Base-by-base conservation (phyloP, 2,329 filamentous ascomycete species). In the Myriosclerotinia scirpicola region DNA sequence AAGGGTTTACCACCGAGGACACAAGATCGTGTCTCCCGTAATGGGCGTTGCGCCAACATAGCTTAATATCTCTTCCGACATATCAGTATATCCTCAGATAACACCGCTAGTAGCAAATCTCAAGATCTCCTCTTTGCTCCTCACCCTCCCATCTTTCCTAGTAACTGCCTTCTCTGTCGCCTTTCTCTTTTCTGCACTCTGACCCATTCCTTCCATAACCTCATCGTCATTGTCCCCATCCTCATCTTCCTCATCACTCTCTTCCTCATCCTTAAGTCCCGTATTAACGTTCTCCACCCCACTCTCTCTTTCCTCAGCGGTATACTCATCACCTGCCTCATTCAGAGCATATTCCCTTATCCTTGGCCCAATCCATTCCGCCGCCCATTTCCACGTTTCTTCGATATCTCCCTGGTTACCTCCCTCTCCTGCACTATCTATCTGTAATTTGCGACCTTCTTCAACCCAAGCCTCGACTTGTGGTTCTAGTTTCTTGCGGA, bases 401-500 rank as follows among this genome's bases (percentile, higher is more conserved):
- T 83, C 80, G 50, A 88, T 77, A 62, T 88, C 82, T 1, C 80
- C 72, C 68, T 82, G 78, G 8, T 76, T 79, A 48, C 63, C 70
- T 22, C 69, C 71, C 65, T 62, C 67, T 62, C 68, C 67, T 44
- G 58, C 65, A 59, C 62, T 69, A 48, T 73, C 71, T 66, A 61
- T 70, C 46, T 69, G 72, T 38, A 80, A 80, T 67, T 81, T 81
- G 46, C 85, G 84, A 1, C 87, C 89, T 62, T 87, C 80, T 30
- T 87, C 84, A 36, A 94, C 87, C 79, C 89, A 88, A 66, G 88
- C 86, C 75, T 93, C 90, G 22, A 93, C 87, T 34, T 86, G 83
- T 0, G 91, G 91, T 71, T 95, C 92, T 59, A 93, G 83, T 76
- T 95, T 95, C 79, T 95, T 96, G 50, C 92, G 88, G 42, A 96